Evolutionary conservation across 164 flowering plant species (phyloP).

Genomic region (Litsea cubeba): DNA sequence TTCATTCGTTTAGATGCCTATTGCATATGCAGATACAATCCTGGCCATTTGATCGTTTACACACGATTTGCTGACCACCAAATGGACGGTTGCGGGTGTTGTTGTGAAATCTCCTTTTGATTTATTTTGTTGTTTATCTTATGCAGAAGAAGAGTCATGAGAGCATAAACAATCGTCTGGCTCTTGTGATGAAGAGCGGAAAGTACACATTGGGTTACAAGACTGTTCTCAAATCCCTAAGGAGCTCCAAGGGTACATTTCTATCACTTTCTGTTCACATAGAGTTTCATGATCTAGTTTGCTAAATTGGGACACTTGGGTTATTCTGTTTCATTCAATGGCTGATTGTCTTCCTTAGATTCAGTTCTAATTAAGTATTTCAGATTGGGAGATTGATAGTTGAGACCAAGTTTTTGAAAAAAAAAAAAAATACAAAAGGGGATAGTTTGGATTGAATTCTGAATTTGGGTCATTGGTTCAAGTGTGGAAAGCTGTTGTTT

Average conservation of each 20-base stretch:
- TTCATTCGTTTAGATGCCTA: background rate
- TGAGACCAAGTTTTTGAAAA: too few relatives aligned
- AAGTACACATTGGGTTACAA: conserved; percentile 76
- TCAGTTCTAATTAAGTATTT: too few relatives aligned
- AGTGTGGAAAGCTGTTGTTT: too few relatives aligned
- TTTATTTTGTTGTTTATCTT: background rate
- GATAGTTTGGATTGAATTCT: too few relatives aligned
- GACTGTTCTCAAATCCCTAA: conserved; percentile 63
- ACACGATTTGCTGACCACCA: background rate
- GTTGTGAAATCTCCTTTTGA: background rate
- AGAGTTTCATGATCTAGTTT: too few relatives aligned
- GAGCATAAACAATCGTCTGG: conserved; percentile 74
- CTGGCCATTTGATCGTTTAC: background rate
- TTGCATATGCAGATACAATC: background rate
- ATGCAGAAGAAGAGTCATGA: conserved; percentile 83
- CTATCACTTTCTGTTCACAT: too few relatives aligned
- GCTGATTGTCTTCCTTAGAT: too few relatives aligned
- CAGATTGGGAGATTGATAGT: too few relatives aligned
- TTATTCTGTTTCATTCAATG: too few relatives aligned
- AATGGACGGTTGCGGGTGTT: background rate
- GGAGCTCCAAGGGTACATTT: conserved; percentile 51
- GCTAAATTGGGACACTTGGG: too few relatives aligned
- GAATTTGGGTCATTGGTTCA: too few relatives aligned
- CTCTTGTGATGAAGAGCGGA: conserved; percentile 88
- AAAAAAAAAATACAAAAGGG: too few relatives aligned